phyloP scores from a whole-genome alignment of 768 basidiomycete genomes.

The Tulasnella sp. region DNA sequence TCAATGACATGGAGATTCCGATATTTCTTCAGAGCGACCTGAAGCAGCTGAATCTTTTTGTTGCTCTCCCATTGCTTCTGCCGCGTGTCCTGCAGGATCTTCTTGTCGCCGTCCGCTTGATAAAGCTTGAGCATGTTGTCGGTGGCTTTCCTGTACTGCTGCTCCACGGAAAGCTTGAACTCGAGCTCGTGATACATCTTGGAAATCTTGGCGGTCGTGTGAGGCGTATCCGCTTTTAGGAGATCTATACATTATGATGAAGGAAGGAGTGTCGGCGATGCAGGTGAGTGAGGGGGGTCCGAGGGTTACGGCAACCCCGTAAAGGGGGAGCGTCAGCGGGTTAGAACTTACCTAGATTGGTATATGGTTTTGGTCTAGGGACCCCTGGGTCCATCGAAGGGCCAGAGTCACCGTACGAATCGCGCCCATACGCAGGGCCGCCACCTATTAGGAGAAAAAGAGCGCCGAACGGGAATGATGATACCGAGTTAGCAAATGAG shows the following conservation, averaged over 20 bases:
- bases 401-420: constrained; percentile 11
- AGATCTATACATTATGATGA: constrained; percentile 59
- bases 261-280: background rate
- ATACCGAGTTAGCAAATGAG: background rate
- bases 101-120: constrained; percentile 96
- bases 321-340: background rate
- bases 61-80: constrained; percentile 93
- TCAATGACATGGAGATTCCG: constrained; percentile 95
- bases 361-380: constrained; percentile 67
- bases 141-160: constrained; percentile 97
- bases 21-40: constrained; percentile 91
- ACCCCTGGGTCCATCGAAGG: constrained; percentile 40
- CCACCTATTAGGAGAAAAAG: background rate
- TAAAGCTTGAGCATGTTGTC: constrained; percentile 99
- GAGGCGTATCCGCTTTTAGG: constrained; percentile 95
- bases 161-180: constrained; percentile 98
- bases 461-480: background rate
- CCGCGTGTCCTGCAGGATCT: constrained; percentile 89
- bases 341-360: constrained; percentile 57
- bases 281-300: background rate
- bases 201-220: constrained; percentile 94
- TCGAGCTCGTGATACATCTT: constrained; percentile 98
- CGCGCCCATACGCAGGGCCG: background rate
- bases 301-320: background rate
- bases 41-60: constrained; percentile 92